Percentiles rank a stretch among this genome's conserved stretches.
Conservation (phyloP, 306 rosid genomes). For the Quillaja saponaria region DNA sequence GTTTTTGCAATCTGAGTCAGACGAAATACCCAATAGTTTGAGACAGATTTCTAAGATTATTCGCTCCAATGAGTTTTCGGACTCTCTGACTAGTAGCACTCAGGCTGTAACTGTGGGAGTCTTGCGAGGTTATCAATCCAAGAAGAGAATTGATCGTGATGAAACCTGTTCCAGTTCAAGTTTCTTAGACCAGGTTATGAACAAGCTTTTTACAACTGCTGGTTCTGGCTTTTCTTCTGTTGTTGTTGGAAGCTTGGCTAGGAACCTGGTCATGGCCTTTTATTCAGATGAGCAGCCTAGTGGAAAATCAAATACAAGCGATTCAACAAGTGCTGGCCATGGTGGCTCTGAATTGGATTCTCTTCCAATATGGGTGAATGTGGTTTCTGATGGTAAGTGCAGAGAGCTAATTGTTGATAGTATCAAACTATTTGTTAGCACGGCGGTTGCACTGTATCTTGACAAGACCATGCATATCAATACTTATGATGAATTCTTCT, state of each 20-base stretch:
- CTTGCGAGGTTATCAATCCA: slow-evolving; percentile 47
- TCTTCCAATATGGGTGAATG: slow-evolving; percentile 50
- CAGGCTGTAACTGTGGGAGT: slow-evolving; percentile 57
- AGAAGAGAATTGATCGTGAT: slow-evolving; percentile 11
- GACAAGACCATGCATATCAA: slow-evolving; percentile 85
- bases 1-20: slow-evolving; percentile 71
- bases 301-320: slow-evolving; percentile 35
- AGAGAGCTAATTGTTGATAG: slow-evolving; percentile 62
- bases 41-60: slow-evolving; percentile 71
- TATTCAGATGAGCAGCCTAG: slow-evolving; percentile 34
- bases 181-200: slow-evolving; percentile 48
- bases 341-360: slow-evolving; percentile 26
- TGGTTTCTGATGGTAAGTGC: slow-evolving; percentile 48
- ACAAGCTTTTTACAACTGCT: slow-evolving; percentile 52
- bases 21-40: slow-evolving; percentile 66
- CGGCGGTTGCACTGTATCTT: slow-evolving; percentile 74
- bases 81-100: slow-evolving; percentile 52
- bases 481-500: slow-evolving; percentile 65
- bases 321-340: slow-evolving; percentile 4
- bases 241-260: slow-evolving; percentile 82
- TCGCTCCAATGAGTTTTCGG: slow-evolving; percentile 55
- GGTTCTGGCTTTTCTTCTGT: slow-evolving; percentile 80
- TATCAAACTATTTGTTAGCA: slow-evolving; percentile 71
- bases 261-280: slow-evolving; percentile 60
- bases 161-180: slow-evolving; percentile 23